A percentile compares a stretch with the other conserved stretches of the same genome.
phyloP scores from a whole-genome alignment of 805 yeast genomes.

The Candida coleopterorum region DNA sequence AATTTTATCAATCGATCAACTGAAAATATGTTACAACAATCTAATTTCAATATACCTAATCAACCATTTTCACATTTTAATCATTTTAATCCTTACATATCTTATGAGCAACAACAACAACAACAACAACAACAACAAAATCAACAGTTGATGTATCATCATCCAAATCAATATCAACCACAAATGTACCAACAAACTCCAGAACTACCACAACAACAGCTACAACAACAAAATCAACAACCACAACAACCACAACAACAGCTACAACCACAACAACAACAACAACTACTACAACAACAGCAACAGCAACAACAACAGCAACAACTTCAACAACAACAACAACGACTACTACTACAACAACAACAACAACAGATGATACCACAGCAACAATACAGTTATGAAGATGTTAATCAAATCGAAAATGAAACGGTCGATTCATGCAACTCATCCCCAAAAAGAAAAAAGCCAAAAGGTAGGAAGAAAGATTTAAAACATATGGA shows the following conservation, averaged over 20 bases:
- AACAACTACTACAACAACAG: conserved; percentile 4
- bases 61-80: conserved; percentile 14
- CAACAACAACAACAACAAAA: conserved; percentile 4
- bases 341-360: conserved; percentile 8
- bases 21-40: background rate
- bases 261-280: background rate
- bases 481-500: conserved; percentile 13
- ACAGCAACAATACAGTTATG: conserved; percentile 9
- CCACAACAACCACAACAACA: conserved; percentile 7
- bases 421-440: background rate
- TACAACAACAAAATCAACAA: conserved; percentile 7
- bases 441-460: conserved; percentile 7
- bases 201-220: conserved; percentile 8
- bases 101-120: conserved; percentile 15
- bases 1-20: conserved; percentile 17
- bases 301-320: conserved; percentile 8
- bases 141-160: background rate
- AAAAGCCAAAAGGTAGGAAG: conserved; percentile 10
- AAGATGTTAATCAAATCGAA: background rate
- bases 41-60: conserved; percentile 1
- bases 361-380: conserved; percentile 7
- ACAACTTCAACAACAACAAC: conserved; percentile 7
- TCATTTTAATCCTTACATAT: conserved; percentile 25
- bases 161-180: conserved; percentile 4
- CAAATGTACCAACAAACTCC: conserved; percentile 9